Percentiles rank a stretch among this genome's conserved stretches.
These are phyloP conservation scores for Suhomyces choctaworum DNA, from an alignment of 1,139 yeast genomes.

Conservation along the genomic window DNA sequence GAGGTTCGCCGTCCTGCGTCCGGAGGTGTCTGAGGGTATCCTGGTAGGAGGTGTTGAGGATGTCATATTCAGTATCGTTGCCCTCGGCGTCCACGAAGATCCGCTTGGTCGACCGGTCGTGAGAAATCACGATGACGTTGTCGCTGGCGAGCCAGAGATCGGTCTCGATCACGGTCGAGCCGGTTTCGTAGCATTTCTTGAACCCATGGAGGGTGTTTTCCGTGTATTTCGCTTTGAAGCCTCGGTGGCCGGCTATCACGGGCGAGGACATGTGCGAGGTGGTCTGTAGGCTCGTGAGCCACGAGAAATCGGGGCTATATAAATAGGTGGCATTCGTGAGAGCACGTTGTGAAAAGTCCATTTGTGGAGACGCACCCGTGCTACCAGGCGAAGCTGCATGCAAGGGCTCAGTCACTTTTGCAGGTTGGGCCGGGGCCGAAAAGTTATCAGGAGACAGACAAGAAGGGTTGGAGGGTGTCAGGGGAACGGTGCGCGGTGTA, in stretches of 20 bases:
- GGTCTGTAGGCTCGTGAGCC: background rate
- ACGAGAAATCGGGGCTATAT: background rate
- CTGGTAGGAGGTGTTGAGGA: conserved; percentile 42
- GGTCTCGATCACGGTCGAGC: conserved; percentile 76
- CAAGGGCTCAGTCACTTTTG: too few species aligned
- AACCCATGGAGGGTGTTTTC: conserved; percentile 82
- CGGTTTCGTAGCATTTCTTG: conserved; percentile 64
- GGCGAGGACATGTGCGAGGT: conserved; percentile 23
- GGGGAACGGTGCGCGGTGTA: too few species aligned
- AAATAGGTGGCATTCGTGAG: background rate
- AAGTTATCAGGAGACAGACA: too few species aligned
- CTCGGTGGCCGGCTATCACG: conserved; percentile 46
- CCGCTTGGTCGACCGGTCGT: conserved; percentile 62
- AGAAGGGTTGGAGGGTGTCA: too few species aligned
- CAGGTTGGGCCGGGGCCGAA: too few species aligned
- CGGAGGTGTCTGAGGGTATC: conserved; percentile 48
- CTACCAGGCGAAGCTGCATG: too few species aligned
- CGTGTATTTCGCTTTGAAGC: conserved; percentile 62
- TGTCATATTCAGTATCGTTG: conserved; percentile 38
- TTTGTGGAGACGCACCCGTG: too few species aligned
- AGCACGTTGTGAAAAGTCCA: background rate
- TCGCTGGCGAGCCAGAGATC: conserved; percentile 82
- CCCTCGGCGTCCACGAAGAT: conserved; percentile 56
- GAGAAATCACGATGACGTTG: conserved; percentile 72
- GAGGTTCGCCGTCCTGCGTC: conserved; percentile 57